phyloP scores from a whole-genome alignment of 2,329 filamentous ascomycete species.

The Trichophyton verrucosum region DNA sequence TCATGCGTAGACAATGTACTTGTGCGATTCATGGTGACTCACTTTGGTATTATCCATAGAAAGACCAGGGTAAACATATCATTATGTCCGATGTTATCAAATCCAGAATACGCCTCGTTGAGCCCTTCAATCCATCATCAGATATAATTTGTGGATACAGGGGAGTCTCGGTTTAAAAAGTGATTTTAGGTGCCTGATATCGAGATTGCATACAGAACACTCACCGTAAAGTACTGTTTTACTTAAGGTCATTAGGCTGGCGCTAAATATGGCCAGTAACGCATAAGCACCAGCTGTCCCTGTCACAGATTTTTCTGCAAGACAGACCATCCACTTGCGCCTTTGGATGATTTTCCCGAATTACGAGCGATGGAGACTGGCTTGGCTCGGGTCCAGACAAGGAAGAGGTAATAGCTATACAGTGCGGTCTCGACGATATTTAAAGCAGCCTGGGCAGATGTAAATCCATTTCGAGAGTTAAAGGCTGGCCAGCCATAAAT shows the following conservation, averaged over 20 bases:
- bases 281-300: constrained; percentile 44
- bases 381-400: constrained; percentile 36
- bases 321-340: background rate
- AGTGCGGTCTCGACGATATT: constrained; percentile 57
- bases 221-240: constrained; percentile 58
- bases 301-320: constrained; percentile 35
- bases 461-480: constrained; percentile 58
- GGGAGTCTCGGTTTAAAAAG: background rate
- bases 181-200: background rate
- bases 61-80: constrained; percentile 40
- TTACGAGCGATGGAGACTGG: constrained; percentile 11
- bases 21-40: constrained; percentile 21
- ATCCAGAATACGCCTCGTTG: constrained; percentile 50
- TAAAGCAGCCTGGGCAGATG: constrained; percentile 56
- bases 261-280: constrained; percentile 46
- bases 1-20: background rate
- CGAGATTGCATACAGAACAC: constrained; percentile 18
- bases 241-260: constrained; percentile 51
- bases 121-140: constrained; percentile 34
- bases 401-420: constrained; percentile 51
- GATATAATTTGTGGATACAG: background rate
- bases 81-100: constrained; percentile 52
- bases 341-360: constrained; percentile 14
- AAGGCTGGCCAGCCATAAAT: constrained; percentile 69
- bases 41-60: constrained; percentile 57